Base-by-base conservation (phyloP, 176 grass and related monocot genomes). In the Otatea glauca region DNA sequence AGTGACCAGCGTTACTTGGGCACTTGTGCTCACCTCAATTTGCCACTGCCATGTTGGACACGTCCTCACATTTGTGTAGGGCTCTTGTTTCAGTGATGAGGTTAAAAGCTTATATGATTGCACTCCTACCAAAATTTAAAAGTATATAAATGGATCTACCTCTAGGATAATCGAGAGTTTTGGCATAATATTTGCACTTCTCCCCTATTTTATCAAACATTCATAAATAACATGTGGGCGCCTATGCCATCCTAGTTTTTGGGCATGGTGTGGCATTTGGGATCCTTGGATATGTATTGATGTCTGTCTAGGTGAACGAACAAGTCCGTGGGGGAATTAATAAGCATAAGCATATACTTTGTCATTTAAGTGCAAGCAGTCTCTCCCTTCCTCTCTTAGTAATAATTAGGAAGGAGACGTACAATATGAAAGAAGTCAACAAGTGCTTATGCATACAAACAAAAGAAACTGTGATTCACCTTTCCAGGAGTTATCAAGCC, bases 401-500 rank as follows among this genome's bases (percentile, higher is more conserved):
- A 3, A 17, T 38, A 25, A 7, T 47, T 18, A 83, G 24, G 4
- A 65, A 65, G 8, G 27, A 38, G 53, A 47, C 4, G 10, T 11
- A 42, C 43, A 21, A 45, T 72, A 23, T 9, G 2, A 70, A 63
- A 62, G 42, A 43, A 50, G 15, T 2, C 15, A 42, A 3, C 17
- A 18, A 18, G 5, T 43, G 21, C 0, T 0, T 48, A 34, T 1
- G 17, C 62, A 5, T 39, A 64, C 1, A 58, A 15, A 21, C 5
- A 39, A 9, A 47, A 83, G 39, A 42, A 17, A 42, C 17, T 20
- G 59, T 38, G 20, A 78, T 59, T 81, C 84, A 95, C 96, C 91
- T 92, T 93, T 80, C 96, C 91, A 16, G 96, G 96, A 75, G 91
- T 90, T 77, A 98, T 95, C 59, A 90, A 72, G 7, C 96, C 96